phyloP scores from a whole-genome alignment of 257 asterid genomes.

The Penstemon newberryi region DNA sequence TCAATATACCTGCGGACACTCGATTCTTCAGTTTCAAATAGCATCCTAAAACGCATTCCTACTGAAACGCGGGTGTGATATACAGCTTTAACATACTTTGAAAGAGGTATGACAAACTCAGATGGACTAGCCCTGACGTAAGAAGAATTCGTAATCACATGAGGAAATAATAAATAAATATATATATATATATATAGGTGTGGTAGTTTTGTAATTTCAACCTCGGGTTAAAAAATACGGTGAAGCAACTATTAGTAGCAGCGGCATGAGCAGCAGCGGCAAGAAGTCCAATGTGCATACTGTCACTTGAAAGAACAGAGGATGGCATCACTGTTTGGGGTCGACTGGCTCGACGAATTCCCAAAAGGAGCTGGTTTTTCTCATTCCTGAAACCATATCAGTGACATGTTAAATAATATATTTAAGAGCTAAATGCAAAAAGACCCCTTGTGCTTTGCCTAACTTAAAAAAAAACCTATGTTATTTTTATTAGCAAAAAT shows the following conservation, averaged over 20 bases:
- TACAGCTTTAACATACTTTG: constrained; percentile 89
- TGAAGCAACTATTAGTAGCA: constrained; percentile 94
- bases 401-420: constrained; percentile 2
- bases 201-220: constrained; percentile 18
- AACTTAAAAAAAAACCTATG: too few relatives aligned
- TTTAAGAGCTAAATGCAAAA: background rate
- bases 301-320: constrained; percentile 94
- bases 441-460: too few relatives aligned
- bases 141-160: constrained; percentile 28
- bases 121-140: constrained; percentile 91
- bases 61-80: constrained; percentile 93
- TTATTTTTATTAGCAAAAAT: too few relatives aligned
- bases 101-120: constrained; percentile 85
- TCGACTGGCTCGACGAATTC: constrained; percentile 86
- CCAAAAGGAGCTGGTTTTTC: constrained; percentile 90
- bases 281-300: constrained; percentile 97
- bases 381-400: constrained; percentile 63
- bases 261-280: constrained; percentile 99
- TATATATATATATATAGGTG: too few relatives aligned
- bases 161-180: background rate
- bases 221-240: constrained; percentile 93
- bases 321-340: constrained; percentile 99
- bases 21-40: constrained; percentile 97
- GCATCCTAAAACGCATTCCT: constrained; percentile 97
- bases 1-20: constrained; percentile 84